phyloP scores from a whole-genome alignment of 2,329 filamentous ascomycete species.

The Beauveria scarabaeidicola region DNA sequence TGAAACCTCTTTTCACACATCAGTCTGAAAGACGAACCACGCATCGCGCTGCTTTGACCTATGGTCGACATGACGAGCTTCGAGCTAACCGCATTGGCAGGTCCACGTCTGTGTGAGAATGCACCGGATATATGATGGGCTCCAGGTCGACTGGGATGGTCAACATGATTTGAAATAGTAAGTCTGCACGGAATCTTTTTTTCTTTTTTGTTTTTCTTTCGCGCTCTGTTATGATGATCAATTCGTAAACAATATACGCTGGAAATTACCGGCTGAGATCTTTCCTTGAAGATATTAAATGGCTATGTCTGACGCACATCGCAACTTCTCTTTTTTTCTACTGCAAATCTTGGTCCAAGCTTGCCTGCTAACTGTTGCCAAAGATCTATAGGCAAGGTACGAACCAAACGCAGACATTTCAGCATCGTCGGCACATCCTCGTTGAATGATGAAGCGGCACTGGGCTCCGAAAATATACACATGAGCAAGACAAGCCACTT shows the following conservation, averaged over 20 bases:
- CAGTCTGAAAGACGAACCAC: constrained; percentile 62
- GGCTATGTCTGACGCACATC: constrained; percentile 68
- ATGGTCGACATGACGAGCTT: not conserved
- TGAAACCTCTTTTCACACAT: constrained; percentile 85
- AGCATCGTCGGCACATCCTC: not conserved
- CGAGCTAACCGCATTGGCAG: constrained; percentile 6
- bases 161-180: constrained; percentile 21
- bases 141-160: not conserved
- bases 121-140: not conserved
- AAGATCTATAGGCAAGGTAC: constrained; percentile 18
- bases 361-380: constrained; percentile 24
- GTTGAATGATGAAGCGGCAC: constrained; percentile 81
- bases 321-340: constrained; percentile 14
- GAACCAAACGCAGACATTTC: not conserved
- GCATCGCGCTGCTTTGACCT: not conserved
- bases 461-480: constrained; percentile 74
- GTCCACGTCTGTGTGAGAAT: not conserved
- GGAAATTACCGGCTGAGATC: constrained; percentile 95
- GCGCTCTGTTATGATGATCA: constrained; percentile 45
- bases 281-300: constrained; percentile 71
- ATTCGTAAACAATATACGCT: constrained; percentile 62
- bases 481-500: constrained; percentile 80
- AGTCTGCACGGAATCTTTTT: constrained; percentile 13
- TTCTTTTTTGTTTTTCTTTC: not conserved
- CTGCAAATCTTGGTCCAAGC: not conserved